Conservation (phyloP, 129 eudicot genomes). For the Logfia minima region DNA sequence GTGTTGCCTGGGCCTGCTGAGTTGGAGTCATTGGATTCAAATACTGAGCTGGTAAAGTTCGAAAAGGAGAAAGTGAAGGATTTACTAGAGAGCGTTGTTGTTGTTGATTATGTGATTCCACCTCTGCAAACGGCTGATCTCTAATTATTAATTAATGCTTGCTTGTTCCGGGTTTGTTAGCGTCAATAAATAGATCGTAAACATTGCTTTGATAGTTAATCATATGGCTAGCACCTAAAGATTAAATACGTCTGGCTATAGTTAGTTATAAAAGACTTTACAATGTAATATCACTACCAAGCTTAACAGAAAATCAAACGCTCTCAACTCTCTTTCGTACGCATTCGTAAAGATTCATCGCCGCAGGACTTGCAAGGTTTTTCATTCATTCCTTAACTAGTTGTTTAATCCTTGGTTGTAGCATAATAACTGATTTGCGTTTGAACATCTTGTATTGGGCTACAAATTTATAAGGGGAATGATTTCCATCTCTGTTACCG, state of each 20-base stretch:
- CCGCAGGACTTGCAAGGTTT: not conserved
- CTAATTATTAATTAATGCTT: not conserved
- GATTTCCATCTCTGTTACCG: not conserved
- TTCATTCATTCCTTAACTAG: not conserved
- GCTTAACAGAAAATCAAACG: no score
- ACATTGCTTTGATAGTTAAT: no score
- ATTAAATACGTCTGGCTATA: no score
- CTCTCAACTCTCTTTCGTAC: no score
- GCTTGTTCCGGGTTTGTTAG: not conserved
- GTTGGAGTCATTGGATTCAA: not conserved
- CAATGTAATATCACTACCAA: no score
- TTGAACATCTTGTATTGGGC: not conserved
- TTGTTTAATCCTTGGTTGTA: not conserved
- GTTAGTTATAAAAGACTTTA: no score
- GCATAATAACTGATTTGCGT: not conserved
- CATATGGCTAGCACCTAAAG: no score
- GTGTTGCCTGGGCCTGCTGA: not conserved
- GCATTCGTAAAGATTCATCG: no score
- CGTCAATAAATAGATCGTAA: no score
- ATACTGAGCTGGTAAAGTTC: not conserved
- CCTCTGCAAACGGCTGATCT: not conserved
- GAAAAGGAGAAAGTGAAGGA: not conserved
- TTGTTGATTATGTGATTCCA: not conserved
- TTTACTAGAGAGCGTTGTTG: not conserved
- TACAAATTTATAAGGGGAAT: not conserved